Evolutionary conservation across 2,329 filamentous ascomycete genomes (phyloP).

Genomic region (Aspergillus amoenus): DNA sequence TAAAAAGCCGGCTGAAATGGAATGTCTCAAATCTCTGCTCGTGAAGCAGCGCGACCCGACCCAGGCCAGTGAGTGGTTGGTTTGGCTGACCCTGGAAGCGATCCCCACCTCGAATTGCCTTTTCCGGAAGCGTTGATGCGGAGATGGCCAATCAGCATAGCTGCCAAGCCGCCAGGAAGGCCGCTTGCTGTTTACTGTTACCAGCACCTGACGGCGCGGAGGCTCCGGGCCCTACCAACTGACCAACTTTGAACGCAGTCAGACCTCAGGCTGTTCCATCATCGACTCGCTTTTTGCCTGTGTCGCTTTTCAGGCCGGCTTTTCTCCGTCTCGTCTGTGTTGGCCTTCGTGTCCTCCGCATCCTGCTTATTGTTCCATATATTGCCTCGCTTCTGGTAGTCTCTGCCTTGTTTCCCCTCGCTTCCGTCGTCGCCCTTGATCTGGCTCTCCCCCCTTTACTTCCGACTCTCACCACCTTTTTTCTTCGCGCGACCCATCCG

Average conservation of each 20-base stretch:
- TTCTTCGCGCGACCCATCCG: not conserved
- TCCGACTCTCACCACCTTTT: not conserved
- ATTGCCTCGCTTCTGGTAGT: not conserved
- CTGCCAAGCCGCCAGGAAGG: constrained; percentile 2
- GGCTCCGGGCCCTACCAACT: not conserved
- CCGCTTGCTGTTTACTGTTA: not conserved
- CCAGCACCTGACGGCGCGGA: not conserved
- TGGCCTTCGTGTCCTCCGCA: not conserved
- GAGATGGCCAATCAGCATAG: constrained; percentile 17
- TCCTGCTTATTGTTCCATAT: not conserved
- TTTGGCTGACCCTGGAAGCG: constrained; percentile 16
- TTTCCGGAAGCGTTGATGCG: constrained; percentile 18
- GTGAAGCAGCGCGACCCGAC: not conserved
- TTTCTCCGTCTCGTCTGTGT: not conserved
- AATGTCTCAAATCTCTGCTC: not conserved
- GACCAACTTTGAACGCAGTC: not conserved
- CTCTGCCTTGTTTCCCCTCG: not conserved
- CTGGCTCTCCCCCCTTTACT: constrained; percentile 6
- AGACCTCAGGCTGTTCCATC: not conserved
- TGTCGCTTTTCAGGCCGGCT: not conserved
- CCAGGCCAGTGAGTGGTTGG: constrained; percentile 15
- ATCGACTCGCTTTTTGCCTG: not conserved
- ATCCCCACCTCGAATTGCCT: constrained; percentile 18
- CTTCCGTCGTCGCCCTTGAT: constrained; percentile 2
- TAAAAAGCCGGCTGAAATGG: not conserved